These are phyloP conservation scores for Graphilbum sp. DNA, from an alignment of 2,329 filamentous ascomycete genomes.

Conservation along the genomic window DNA sequence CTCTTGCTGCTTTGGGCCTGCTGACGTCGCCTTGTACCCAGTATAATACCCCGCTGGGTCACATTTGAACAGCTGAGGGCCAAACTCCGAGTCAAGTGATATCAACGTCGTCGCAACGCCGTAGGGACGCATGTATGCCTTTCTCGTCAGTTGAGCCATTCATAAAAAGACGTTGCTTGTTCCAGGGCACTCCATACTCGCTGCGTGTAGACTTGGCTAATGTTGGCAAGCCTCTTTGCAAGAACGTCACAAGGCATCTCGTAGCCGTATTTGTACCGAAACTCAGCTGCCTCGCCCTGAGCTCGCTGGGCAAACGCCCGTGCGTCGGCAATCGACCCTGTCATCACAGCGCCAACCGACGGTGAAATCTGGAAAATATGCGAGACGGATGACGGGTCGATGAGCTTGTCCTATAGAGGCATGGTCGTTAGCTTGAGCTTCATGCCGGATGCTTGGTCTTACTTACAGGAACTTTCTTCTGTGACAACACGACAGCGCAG, in stretches of 20 bases:
- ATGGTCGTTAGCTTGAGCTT: not conserved
- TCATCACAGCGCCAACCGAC: constrained; percentile 95
- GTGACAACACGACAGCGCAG: constrained; percentile 90
- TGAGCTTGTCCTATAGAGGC: constrained; percentile 73
- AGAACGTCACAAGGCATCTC: constrained; percentile 98
- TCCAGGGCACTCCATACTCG: too few relatives aligned
- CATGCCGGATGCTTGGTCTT: not conserved
- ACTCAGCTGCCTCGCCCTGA: constrained; percentile 90
- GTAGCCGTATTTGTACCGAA: constrained; percentile 96
- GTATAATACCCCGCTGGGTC: constrained; percentile 97
- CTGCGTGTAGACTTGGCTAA: constrained; percentile 98
- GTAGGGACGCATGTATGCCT: constrained; percentile 94
- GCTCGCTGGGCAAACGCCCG: constrained; percentile 84
- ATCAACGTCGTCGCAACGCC: constrained; percentile 92
- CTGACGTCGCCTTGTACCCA: constrained; percentile 95
- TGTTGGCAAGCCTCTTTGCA: constrained; percentile 93
- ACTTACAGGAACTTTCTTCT: constrained; percentile 97
- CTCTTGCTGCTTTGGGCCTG: constrained; percentile 96
- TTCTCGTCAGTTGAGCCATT: constrained; percentile 17
- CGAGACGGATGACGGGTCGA: constrained; percentile 90
- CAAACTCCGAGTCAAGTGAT: constrained; percentile 80
- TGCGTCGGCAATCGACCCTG: constrained; percentile 93
- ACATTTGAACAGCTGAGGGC: constrained; percentile 94
- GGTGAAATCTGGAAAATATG: constrained; percentile 96
- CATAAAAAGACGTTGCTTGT: too few relatives aligned